These are phyloP conservation scores for Calonectria honghensis DNA, from an alignment of 2,329 filamentous ascomycete genomes.

Conservation along the genomic window DNA sequence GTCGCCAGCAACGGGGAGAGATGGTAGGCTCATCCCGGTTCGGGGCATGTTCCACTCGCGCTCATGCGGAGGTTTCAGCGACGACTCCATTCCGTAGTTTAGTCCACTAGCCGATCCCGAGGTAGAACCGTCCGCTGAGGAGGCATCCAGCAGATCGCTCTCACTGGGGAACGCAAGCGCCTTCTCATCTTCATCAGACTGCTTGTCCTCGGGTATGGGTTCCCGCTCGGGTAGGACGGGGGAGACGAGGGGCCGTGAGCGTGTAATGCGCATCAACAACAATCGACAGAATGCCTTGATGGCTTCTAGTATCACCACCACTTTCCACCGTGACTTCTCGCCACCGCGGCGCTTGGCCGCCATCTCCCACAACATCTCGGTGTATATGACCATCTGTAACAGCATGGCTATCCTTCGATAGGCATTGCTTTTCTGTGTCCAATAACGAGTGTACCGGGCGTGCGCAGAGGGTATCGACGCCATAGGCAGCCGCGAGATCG, in stretches of 20 bases:
- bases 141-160: constrained; percentile 66
- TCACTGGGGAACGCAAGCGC: constrained; percentile 62
- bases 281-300: constrained; percentile 91
- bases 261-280: constrained; percentile 87
- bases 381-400: constrained; percentile 94
- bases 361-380: constrained; percentile 98
- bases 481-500: constrained; percentile 75
- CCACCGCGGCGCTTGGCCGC: constrained; percentile 89
- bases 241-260: constrained; percentile 86
- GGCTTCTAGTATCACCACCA: constrained; percentile 88
- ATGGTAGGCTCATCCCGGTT: constrained; percentile 89
- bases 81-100: constrained; percentile 41
- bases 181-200: constrained; percentile 68
- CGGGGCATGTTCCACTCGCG: constrained; percentile 94
- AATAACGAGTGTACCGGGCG: constrained; percentile 80
- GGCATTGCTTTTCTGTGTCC: constrained; percentile 77
- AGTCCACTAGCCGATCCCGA: constrained; percentile 42
- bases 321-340: constrained; percentile 87
- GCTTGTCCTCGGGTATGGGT: constrained; percentile 77
- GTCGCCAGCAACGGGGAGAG: constrained; percentile 86
- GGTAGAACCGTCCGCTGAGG: constrained; percentile 58
- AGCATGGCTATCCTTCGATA: constrained; percentile 89
- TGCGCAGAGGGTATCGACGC: constrained; percentile 74
- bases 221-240: constrained; percentile 92
- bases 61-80: constrained; percentile 62